Conservation (phyloP, 2,329 filamentous ascomycete genomes). For the Phialophora expanda region DNA sequence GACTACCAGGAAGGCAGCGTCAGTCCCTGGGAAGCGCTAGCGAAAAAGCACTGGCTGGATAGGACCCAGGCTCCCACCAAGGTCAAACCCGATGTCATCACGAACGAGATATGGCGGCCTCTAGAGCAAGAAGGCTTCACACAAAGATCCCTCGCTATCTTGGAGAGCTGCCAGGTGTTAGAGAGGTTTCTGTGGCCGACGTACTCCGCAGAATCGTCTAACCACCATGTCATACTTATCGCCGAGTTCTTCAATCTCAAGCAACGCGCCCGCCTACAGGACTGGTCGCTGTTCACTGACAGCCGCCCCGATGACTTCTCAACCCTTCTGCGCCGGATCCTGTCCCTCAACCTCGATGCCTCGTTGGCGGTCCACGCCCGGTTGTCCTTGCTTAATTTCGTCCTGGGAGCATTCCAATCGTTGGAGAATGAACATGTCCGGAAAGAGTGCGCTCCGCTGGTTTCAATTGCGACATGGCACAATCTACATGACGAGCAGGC, state of each 20-base stretch:
- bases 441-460: conserved; percentile 93
- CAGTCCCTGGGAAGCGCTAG: conserved; percentile 67
- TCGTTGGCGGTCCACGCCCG: conserved; percentile 70
- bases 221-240: conserved; percentile 87
- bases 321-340: conserved; percentile 81
- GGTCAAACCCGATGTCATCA: conserved; percentile 83
- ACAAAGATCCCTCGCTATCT: conserved; percentile 74
- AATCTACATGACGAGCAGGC: conserved; percentile 79
- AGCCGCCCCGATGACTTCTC: conserved; percentile 82
- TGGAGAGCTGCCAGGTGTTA: conserved; percentile 89
- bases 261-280: conserved; percentile 80
- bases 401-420: conserved; percentile 91
- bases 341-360: conserved; percentile 81
- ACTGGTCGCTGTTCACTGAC: conserved; percentile 81
- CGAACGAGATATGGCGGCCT: conserved; percentile 85
- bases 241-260: conserved; percentile 87
- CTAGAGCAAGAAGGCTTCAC: conserved; percentile 81
- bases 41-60: conserved; percentile 84
- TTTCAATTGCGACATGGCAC: conserved; percentile 95
- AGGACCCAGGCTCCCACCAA: conserved; percentile 61
- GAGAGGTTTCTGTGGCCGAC: conserved; percentile 97
- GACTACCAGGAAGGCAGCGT: conserved; percentile 34
- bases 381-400: conserved; percentile 83
- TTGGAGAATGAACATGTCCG: conserved; percentile 86
- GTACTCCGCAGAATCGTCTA: conserved; percentile 85